Evolutionary conservation across 1,284 basidiomycete genomes (phyloP).

Genomic region (Irpex rosettiformis): DNA sequence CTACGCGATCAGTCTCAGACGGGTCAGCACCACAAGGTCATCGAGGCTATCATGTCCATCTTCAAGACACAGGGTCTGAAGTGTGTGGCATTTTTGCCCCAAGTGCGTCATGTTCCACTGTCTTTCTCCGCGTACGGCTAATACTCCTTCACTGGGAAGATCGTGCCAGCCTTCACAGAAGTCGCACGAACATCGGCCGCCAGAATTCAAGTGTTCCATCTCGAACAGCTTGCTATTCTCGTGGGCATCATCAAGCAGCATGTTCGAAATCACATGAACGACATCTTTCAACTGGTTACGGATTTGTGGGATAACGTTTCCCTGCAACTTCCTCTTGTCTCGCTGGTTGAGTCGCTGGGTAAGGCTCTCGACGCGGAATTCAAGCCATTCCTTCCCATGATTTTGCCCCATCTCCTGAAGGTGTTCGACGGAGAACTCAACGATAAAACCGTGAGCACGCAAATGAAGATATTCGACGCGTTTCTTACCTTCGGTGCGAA

Average conservation of each 20-base stretch:
- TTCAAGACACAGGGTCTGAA: conserved; percentile 98
- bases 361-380: conserved; percentile 97
- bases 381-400: conserved; percentile 93
- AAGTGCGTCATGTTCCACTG: conserved; percentile 46
- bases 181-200: conserved; percentile 86
- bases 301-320: conserved; percentile 89
- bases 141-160: conserved; percentile 61
- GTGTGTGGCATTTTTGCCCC: conserved; percentile 94
- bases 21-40: conserved; percentile 88
- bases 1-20: conserved; percentile 87
- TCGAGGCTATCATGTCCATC: conserved; percentile 99
- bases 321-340: conserved; percentile 91
- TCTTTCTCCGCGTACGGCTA: too few relatives aligned
- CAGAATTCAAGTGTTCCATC: conserved; percentile 88
- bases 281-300: conserved; percentile 79
- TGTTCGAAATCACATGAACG: conserved; percentile 87
- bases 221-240: conserved; percentile 95
- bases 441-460: conserved; percentile 75
- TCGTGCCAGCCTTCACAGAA: conserved; percentile 92
- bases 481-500: conserved; percentile 95
- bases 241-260: conserved; percentile 98
- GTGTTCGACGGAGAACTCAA: conserved; percentile 87
- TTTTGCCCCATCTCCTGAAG: conserved; percentile 88
- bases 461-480: conserved; percentile 92
- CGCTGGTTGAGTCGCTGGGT: conserved; percentile 93